Base-by-base conservation (phyloP, 2,329 filamentous ascomycete species). In the Curvularia hawaiiensis region DNA sequence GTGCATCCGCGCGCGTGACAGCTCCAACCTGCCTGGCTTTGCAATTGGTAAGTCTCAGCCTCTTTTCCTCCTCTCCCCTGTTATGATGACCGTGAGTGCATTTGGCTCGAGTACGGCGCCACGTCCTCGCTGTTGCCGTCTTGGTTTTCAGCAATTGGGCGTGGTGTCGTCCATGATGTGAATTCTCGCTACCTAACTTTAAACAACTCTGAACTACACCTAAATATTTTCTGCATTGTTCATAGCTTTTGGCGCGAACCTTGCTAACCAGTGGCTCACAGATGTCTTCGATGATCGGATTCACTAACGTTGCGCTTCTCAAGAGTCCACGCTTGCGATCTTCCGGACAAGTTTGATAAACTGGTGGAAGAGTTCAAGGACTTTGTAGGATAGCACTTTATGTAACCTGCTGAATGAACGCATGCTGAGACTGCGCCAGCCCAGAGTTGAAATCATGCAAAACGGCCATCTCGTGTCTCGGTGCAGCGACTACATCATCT, bases 71-170 rank as follows among this genome's bases (percentile, higher is more conserved):
- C 41, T 55, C 48, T 50, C 9, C 56, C 31, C 62, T 70, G 78
- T 77, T 76, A 92, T 96, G 94, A 98, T 98, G 94, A 98, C 94
- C 92, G 71, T 94, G 94, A 98, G 94, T 93, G 94, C 94, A 98
- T 98, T 98, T 98, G 94, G 94, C 94, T 98, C 92, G 94, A 98
- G 94, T 85, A 96, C 92, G 87, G 87, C 82, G 79, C 18, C 81
- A 83, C 81, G 79, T 81, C 78, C 72, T 79, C 82, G 82, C 82
- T 82, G 79, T 81, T 79, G 83, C 89, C 90, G 88, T 97, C 89
- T 85, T 94, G 91, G 89, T 83, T 79, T 55, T 81, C 80, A 70
- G 80, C 79, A 80, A 70, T 74, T 75, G 66, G 76, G 80, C 78
- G 77, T 82, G 81, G 81, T 81, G 83, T 85, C 86, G 89, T 96